Conservation (phyloP, 1,284 basidiomycete genomes). For the Phylloporus sp. region DNA sequence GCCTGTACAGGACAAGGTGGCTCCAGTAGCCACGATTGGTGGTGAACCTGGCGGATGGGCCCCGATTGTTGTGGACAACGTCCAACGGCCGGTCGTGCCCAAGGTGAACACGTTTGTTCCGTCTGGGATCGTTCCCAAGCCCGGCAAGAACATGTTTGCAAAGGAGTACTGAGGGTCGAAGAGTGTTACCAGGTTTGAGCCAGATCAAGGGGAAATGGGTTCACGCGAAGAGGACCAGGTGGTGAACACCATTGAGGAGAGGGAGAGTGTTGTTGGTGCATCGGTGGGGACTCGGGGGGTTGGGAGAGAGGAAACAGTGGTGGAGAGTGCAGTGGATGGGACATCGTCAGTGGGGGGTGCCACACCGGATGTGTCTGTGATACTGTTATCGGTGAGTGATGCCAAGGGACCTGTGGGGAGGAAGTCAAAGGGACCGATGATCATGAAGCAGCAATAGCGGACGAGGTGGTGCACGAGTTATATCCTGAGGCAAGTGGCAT, state of each 20-base stretch:
- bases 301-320: too few species aligned
- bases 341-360: too few species aligned
- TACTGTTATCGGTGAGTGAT: too few species aligned
- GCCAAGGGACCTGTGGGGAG: too few species aligned
- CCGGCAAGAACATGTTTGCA: conserved; percentile 70
- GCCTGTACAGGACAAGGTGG: too few species aligned
- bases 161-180: conserved; percentile 40
- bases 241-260: conserved; percentile 19
- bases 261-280: neutral
- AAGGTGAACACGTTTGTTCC: conserved; percentile 46
- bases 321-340: too few species aligned
- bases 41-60: conserved; percentile 51
- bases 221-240: conserved; percentile 12
- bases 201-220: neutral
- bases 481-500: too few species aligned
- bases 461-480: too few species aligned
- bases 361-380: too few species aligned
- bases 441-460: too few species aligned
- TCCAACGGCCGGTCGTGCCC: conserved; percentile 7
- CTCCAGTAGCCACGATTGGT: conserved; percentile 50
- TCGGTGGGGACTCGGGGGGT: too few species aligned
- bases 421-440: too few species aligned
- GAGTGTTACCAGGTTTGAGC: conserved; percentile 8
- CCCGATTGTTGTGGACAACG: conserved; percentile 51
- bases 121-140: conserved; percentile 60